phyloP scores from a whole-genome alignment of 305 asterid species.

The Fraxinus greggii region DNA sequence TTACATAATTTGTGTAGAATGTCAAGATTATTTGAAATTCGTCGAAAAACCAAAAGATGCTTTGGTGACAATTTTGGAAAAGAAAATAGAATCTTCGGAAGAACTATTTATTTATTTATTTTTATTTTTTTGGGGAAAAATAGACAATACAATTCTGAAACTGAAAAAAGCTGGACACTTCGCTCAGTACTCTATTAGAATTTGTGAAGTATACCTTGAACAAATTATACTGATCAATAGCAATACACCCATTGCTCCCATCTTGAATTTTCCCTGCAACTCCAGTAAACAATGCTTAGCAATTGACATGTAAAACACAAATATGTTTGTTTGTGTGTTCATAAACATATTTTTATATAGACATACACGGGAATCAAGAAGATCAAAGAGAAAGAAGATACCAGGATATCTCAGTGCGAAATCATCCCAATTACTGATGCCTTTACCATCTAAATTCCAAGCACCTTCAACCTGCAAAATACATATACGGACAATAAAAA shows the following conservation, averaged over 20 bases:
- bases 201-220: conserved; percentile 29
- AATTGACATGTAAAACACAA: background rate
- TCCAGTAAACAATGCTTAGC: background rate
- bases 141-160: background rate
- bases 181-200: background rate
- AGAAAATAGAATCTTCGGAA: background rate
- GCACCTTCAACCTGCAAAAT: conserved; percentile 40
- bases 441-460: conserved; percentile 35
- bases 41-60: background rate
- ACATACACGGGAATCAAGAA: background rate
- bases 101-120: background rate
- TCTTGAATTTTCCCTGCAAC: conserved; percentile 31
- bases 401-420: conserved; percentile 33
- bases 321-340: background rate
- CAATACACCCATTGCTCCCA: conserved; percentile 38
- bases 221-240: conserved; percentile 34
- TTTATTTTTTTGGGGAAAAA: no score
- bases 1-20: no score
- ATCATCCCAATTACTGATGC: conserved; percentile 39
- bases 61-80: background rate
- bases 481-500: background rate
- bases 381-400: background rate
- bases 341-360: background rate
- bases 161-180: background rate
- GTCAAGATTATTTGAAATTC: background rate